These are phyloP conservation scores for Lactifluus volemus DNA, from an alignment of 768 basidiomycete genomes.

Conservation along the genomic window DNA sequence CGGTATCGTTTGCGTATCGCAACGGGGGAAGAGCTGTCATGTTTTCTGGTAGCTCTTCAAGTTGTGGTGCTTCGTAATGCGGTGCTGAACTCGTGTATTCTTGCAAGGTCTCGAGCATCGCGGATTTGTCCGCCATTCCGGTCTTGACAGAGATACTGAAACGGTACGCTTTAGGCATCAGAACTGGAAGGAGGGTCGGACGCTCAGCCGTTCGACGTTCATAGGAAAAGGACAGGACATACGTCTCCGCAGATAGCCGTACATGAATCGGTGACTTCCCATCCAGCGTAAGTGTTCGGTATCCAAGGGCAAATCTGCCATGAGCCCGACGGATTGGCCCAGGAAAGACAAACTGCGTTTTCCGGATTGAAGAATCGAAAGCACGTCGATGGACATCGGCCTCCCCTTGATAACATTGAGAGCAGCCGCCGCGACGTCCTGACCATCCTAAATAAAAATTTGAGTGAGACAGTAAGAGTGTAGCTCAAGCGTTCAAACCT, in stretches of 20 bases:
- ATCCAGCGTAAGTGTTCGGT: constrained; percentile 84
- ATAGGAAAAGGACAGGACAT: constrained; percentile 21
- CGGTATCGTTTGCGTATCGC: constrained; percentile 35
- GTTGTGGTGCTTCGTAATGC: constrained; percentile 2
- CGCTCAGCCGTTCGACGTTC: not conserved
- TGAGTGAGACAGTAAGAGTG: not conserved
- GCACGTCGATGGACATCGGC: constrained; percentile 69
- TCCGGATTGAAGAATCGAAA: constrained; percentile 62
- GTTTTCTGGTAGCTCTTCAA: constrained; percentile 1
- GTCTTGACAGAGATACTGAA: constrained; percentile 63
- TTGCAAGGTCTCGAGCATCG: constrained; percentile 50
- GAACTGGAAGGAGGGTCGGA: constrained; percentile 33
- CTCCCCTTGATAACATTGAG: constrained; percentile 76
- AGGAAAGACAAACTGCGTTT: constrained; percentile 68
- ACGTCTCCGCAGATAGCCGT: constrained; percentile 67
- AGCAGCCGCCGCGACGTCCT: constrained; percentile 62
- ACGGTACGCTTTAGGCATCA: constrained; percentile 54
- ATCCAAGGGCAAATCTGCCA: constrained; percentile 79
- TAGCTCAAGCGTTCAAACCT: constrained; percentile 32
- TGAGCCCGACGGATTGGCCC: constrained; percentile 73
- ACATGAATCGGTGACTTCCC: constrained; percentile 71
- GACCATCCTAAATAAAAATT: constrained; percentile 41
- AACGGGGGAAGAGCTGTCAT: constrained; percentile 36
- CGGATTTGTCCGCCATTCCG: constrained; percentile 58
- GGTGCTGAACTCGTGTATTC: constrained; percentile 25